phyloP scores from a whole-genome alignment of 257 asterid species.

The Fraxinus cuspidata region DNA sequence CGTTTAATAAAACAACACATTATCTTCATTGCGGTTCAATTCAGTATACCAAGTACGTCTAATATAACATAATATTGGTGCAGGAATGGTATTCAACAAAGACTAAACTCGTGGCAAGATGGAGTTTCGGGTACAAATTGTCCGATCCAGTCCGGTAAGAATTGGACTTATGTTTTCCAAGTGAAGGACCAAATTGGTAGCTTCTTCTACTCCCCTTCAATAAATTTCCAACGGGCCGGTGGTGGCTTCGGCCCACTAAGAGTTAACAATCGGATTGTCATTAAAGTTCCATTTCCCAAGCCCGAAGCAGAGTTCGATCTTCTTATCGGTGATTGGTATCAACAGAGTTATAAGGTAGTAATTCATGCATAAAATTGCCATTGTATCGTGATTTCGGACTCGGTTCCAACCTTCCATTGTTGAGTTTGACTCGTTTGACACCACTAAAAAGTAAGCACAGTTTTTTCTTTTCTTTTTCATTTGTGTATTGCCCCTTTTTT shows the following conservation, averaged over 20 bases:
- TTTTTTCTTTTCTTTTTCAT: background rate
- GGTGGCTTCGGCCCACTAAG: conserved; percentile 62
- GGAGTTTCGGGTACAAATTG: conserved; percentile 64
- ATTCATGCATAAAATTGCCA: background rate
- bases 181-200: conserved; percentile 64
- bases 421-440: background rate
- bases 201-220: conserved; percentile 50
- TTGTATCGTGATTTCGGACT: background rate
- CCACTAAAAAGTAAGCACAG: background rate
- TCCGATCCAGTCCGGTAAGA: conserved; percentile 46
- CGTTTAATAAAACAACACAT: too few species aligned
- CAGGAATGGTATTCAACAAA: conserved; percentile 62
- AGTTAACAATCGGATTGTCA: conserved; percentile 33
- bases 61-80: background rate
- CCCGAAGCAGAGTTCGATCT: conserved; percentile 53
- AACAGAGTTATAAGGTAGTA: conserved; percentile 49
- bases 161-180: conserved; percentile 56
- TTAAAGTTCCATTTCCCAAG: conserved; percentile 37
- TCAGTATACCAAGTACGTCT: background rate
- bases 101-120: conserved; percentile 64
- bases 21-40: background rate
- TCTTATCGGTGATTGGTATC: conserved; percentile 77
- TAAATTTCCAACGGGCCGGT: conserved; percentile 48
- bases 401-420: background rate
- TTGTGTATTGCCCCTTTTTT: background rate